Conservation (phyloP, 225 moss, liverwort and hornwort genomes). For the Antitrichia curtipendula region DNA sequence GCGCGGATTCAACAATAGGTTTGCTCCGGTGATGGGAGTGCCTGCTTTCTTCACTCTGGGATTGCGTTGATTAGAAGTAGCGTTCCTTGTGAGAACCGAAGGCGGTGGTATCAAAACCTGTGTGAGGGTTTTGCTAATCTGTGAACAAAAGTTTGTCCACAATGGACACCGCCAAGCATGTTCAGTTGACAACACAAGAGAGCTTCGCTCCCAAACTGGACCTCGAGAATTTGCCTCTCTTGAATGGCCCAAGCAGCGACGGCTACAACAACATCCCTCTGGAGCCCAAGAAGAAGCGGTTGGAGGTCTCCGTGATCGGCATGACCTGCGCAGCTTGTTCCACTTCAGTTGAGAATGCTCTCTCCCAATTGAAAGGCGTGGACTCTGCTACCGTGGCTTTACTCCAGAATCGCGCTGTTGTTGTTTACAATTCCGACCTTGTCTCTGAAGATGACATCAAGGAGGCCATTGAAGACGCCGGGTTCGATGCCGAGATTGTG, state of each 20-base stretch:
- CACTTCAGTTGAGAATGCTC: slow-evolving; percentile 65
- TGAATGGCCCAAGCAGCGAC: neutral
- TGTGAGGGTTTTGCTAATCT: neutral
- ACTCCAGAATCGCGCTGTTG: slow-evolving; percentile 71
- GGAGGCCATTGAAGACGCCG: slow-evolving; percentile 80
- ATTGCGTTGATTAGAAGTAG: neutral
- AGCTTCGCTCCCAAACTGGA: neutral
- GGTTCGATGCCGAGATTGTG: slow-evolving; percentile 69
- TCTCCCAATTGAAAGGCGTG: slow-evolving; percentile 56
- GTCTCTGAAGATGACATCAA: slow-evolving; percentile 49
- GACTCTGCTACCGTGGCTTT: slow-evolving; percentile 66
- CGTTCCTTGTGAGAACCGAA: neutral
- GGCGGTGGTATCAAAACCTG: neutral
- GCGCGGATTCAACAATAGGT: neutral
- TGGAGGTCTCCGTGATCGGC: slow-evolving; percentile 69
- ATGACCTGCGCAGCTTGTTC: slow-evolving; percentile 98
- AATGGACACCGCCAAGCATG: slow-evolving; percentile 51
- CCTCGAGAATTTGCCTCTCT: slow-evolving; percentile 15
- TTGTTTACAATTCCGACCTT: slow-evolving; percentile 29
- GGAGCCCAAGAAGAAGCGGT: slow-evolving; percentile 25
- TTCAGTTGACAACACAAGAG: slow-evolving; percentile 41
- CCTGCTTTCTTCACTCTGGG: neutral
- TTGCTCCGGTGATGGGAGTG: neutral
- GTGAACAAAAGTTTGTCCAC: neutral
- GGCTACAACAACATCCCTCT: neutral